Conservation (phyloP, 768 basidiomycete species). For the Imleria badia region DNA sequence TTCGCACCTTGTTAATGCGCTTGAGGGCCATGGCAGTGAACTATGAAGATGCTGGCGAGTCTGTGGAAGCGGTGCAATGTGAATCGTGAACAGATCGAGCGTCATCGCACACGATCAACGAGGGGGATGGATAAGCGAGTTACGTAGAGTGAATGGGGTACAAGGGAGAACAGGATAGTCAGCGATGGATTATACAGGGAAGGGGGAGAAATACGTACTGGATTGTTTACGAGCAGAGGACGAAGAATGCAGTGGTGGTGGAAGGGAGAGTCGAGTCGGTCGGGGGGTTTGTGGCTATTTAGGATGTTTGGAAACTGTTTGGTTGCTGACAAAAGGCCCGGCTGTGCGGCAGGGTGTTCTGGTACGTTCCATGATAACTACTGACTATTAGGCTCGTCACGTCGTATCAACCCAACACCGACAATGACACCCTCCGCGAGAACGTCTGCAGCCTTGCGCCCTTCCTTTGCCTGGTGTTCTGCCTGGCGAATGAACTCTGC, state of each 20-base stretch:
- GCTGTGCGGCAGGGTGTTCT: slow-evolving; percentile 13
- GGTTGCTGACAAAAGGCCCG: slow-evolving; percentile 34
- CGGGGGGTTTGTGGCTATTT: slow-evolving; percentile 32
- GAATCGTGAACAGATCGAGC: slow-evolving; percentile 31
- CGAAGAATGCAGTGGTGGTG: slow-evolving; percentile 23
- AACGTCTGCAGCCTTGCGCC: slow-evolving; percentile 68
- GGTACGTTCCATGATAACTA: not conserved
- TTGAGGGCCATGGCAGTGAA: slow-evolving; percentile 80
- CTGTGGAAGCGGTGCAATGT: slow-evolving; percentile 10
- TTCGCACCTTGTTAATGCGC: slow-evolving; percentile 96
- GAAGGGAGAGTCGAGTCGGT: slow-evolving; percentile 21
- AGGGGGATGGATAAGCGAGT: slow-evolving; percentile 3
- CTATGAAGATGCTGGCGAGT: slow-evolving; percentile 10
- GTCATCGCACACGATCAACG: slow-evolving; percentile 41
- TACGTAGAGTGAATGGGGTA: not conserved
- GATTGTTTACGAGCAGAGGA: not conserved
- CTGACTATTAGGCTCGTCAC: slow-evolving; percentile 25
- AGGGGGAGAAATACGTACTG: slow-evolving; percentile 9
- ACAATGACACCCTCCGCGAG: slow-evolving; percentile 73
- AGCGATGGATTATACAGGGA: not conserved
- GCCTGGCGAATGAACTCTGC: slow-evolving; percentile 69
- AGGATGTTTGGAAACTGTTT: slow-evolving; percentile 38
- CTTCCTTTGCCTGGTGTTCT: slow-evolving; percentile 63
- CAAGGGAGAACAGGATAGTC: not conserved
- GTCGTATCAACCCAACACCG: slow-evolving; percentile 72